phyloP scores from a whole-genome alignment of 768 basidiomycete genomes.

The Mycena capillaripes region DNA sequence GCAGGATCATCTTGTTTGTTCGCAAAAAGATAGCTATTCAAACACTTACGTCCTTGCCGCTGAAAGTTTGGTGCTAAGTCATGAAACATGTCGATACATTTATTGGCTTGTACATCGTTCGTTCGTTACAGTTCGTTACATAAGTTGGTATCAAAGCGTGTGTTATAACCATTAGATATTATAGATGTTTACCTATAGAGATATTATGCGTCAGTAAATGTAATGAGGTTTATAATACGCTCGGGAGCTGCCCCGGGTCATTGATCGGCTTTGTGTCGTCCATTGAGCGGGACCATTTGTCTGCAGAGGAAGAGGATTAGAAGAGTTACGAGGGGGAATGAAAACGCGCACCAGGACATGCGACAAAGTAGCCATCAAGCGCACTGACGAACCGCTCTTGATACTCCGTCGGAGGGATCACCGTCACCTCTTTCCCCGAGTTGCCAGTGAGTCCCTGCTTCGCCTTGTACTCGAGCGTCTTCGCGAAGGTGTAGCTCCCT shows the following conservation, averaged over 20 bases:
- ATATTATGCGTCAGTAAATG: background rate
- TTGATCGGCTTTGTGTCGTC: conserved; percentile 54
- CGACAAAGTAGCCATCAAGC: conserved; percentile 81
- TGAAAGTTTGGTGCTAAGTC: no score
- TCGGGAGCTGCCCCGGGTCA: conserved; percentile 57
- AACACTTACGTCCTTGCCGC: no score
- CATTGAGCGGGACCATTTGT: conserved; percentile 60
- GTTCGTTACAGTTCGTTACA: conserved; percentile 11
- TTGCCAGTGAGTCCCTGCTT: conserved; percentile 74
- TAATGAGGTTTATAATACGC: conserved; percentile 57
- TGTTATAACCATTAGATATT: conserved; percentile 27
- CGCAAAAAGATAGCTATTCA: no score
- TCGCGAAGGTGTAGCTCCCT: conserved; percentile 89
- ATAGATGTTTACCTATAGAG: conserved; percentile 1
- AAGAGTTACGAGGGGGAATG: background rate
- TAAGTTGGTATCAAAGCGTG: conserved; percentile 14
- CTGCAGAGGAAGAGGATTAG: conserved; percentile 8
- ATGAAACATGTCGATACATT: no score
- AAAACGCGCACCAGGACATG: conserved; percentile 72
- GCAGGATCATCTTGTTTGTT: no score
- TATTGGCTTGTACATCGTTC: conserved; percentile 1
- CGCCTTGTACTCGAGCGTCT: conserved; percentile 88
- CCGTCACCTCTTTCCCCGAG: conserved; percentile 77
- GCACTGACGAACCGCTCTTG: conserved; percentile 82
- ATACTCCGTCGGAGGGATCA: conserved; percentile 86